Conservation (phyloP, 2,329 filamentous ascomycete genomes). For the Fusarium domesticum region DNA sequence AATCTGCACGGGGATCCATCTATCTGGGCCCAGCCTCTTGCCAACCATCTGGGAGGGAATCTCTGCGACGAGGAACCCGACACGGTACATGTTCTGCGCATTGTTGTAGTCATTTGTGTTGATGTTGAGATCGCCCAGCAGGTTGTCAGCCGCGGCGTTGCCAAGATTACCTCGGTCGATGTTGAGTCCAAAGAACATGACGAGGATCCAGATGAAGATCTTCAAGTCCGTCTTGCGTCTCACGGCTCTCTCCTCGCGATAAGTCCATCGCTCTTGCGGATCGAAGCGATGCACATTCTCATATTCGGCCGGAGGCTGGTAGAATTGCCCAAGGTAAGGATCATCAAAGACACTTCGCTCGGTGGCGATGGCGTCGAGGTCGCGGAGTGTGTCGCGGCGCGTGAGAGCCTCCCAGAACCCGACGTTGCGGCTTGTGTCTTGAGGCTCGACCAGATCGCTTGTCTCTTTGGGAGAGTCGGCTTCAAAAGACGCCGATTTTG, state of each 20-base stretch:
- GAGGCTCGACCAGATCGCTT: too few species aligned
- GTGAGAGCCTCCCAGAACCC: too few species aligned
- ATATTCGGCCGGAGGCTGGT: constrained; percentile 31
- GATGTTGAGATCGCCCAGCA: constrained; percentile 41
- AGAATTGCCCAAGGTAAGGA: constrained; percentile 39
- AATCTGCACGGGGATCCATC: constrained; percentile 32
- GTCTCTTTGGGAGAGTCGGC: too few species aligned
- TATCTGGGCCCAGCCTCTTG: constrained; percentile 45
- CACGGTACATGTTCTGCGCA: constrained; percentile 53
- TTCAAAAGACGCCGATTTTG: not conserved
- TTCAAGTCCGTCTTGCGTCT: constrained; percentile 20
- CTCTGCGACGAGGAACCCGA: constrained; percentile 55
- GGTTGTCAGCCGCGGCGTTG: constrained; percentile 33
- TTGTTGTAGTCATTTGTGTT: constrained; percentile 47
- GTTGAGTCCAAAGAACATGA: constrained; percentile 53
- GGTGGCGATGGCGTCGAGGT: constrained; percentile 30
- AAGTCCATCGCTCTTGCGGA: constrained; percentile 42
- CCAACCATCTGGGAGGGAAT: constrained; percentile 59
- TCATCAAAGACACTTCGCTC: constrained; percentile 47
- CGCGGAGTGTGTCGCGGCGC: not conserved
- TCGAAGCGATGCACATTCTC: constrained; percentile 48
- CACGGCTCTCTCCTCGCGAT: constrained; percentile 29
- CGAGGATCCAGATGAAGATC: constrained; percentile 49
- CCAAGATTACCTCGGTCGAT: constrained; percentile 35
- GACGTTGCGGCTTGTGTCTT: too few species aligned